phyloP scores from a whole-genome alignment of 139 green algal species.

The Chlamydomonas sp. region DNA sequence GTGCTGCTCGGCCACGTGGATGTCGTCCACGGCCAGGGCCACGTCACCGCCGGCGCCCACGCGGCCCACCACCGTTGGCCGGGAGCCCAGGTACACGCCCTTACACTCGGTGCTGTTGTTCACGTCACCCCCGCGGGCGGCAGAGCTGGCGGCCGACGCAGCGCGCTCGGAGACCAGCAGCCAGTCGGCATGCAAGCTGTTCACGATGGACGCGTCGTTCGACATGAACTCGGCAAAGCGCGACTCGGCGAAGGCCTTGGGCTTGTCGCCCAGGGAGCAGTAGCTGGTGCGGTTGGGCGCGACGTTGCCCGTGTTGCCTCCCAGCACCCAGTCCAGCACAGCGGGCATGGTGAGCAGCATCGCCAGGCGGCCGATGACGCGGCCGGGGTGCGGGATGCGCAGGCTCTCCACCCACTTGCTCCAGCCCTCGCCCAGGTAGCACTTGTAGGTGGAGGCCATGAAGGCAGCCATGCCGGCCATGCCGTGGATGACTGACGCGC shows the following conservation, averaged over 20 bases:
- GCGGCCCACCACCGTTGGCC: conserved; percentile 20
- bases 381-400: conserved; percentile 95
- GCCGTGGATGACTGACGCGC: conserved; percentile 88
- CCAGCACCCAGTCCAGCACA: conserved; percentile 87
- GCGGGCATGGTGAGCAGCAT: conserved; percentile 86
- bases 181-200: conserved; percentile 75
- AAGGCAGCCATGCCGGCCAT: conserved; percentile 92
- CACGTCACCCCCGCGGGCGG: background rate
- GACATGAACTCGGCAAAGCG: conserved; percentile 74
- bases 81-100: conserved; percentile 38
- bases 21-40: conserved; percentile 40
- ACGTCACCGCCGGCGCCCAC: background rate
- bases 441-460: conserved; percentile 82
- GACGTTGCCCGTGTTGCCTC: conserved; percentile 76
- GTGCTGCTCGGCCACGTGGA: conserved; percentile 38
- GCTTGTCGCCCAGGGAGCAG: conserved; percentile 66
- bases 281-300: conserved; percentile 13
- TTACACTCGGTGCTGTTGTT: conserved; percentile 53
- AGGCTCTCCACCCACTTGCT: conserved; percentile 58
- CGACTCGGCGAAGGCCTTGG: conserved; percentile 71
- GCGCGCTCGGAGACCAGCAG: conserved; percentile 68
- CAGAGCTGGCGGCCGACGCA: background rate
- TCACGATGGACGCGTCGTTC: conserved; percentile 74
- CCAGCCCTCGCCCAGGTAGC: conserved; percentile 84
- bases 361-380: conserved; percentile 74